Evolutionary conservation across 805 yeast species (phyloP).

Genomic region (Candida quercuum): DNA sequence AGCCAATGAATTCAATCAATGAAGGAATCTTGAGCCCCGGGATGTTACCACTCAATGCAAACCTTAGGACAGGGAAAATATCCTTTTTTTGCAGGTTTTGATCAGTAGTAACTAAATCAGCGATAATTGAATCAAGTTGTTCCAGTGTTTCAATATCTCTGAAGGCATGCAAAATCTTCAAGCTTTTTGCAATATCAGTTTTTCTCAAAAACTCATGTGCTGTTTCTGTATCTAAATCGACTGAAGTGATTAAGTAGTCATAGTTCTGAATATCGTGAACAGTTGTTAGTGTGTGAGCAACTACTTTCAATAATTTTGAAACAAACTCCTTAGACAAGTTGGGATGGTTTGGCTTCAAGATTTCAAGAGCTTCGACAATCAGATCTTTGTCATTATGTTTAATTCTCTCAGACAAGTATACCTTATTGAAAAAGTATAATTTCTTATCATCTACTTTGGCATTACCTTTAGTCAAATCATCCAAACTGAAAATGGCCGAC

Average conservation of each 20-base stretch:
- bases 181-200: slow-evolving; percentile 9
- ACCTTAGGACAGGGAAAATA: slow-evolving; percentile 56
- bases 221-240: slow-evolving; percentile 18
- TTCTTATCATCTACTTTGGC: slow-evolving; percentile 85
- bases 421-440: slow-evolving; percentile 71
- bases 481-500: slow-evolving; percentile 51
- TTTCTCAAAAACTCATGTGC: slow-evolving; percentile 28
- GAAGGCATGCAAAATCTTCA: slow-evolving; percentile 15
- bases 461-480: slow-evolving; percentile 84
- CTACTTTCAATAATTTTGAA: slow-evolving; percentile 32
- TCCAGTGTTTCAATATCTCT: slow-evolving; percentile 1
- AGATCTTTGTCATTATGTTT: slow-evolving; percentile 31
- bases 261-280: slow-evolving; percentile 49
- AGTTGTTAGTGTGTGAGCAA: slow-evolving; percentile 47
- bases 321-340: slow-evolving; percentile 29
- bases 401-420: slow-evolving; percentile 47
- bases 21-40: slow-evolving; percentile 67
- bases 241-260: slow-evolving; percentile 40
- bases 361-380: slow-evolving; percentile 26
- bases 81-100: slow-evolving; percentile 24
- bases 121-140: slow-evolving; percentile 5
- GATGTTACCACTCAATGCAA: slow-evolving; percentile 61
- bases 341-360: slow-evolving; percentile 14
- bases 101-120: slow-evolving; percentile 16
- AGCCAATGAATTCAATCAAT: slow-evolving; percentile 52